These are phyloP conservation scores for Uncinocarpus reesii DNA, from an alignment of 2,329 filamentous ascomycete species.

Conservation along the genomic window DNA sequence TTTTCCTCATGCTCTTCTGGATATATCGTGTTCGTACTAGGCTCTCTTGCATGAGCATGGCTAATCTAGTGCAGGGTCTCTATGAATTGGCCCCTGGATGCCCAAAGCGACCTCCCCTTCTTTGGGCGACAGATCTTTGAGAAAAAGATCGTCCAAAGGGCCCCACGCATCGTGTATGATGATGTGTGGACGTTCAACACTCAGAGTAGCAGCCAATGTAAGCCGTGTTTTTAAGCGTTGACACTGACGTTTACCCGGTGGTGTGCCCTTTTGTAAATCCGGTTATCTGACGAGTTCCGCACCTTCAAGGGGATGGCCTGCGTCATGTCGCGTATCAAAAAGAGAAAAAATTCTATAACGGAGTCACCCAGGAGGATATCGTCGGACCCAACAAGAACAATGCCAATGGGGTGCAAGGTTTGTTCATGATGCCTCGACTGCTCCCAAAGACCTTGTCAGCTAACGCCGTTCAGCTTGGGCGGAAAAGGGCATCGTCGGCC, in stretches of 20 bases:
- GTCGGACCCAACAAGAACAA: constrained; percentile 34
- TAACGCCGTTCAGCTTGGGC: constrained; percentile 11
- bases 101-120: constrained; percentile 44
- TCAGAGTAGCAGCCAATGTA: constrained; percentile 47
- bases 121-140: constrained; percentile 49
- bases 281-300: not conserved
- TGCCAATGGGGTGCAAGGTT: constrained; percentile 43
- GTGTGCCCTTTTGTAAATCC: not conserved
- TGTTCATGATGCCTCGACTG: constrained; percentile 19
- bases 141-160: constrained; percentile 44
- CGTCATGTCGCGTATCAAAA: constrained; percentile 40
- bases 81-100: constrained; percentile 51
- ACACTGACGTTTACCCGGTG: not conserved
- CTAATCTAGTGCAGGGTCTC: constrained; percentile 39
- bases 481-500: constrained; percentile 27
- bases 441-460: not conserved
- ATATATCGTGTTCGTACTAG: not conserved
- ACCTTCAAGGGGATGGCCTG: constrained; percentile 37
- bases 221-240: not conserved
- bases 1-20: not conserved
- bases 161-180: constrained; percentile 48
- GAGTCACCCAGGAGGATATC: constrained; percentile 40
- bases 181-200: constrained; percentile 51
- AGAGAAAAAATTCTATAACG: constrained; percentile 39
- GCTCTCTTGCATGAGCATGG: not conserved